phyloP scores from a whole-genome alignment of 2,329 filamentous ascomycete genomes.

The Microsporum audouinii region DNA sequence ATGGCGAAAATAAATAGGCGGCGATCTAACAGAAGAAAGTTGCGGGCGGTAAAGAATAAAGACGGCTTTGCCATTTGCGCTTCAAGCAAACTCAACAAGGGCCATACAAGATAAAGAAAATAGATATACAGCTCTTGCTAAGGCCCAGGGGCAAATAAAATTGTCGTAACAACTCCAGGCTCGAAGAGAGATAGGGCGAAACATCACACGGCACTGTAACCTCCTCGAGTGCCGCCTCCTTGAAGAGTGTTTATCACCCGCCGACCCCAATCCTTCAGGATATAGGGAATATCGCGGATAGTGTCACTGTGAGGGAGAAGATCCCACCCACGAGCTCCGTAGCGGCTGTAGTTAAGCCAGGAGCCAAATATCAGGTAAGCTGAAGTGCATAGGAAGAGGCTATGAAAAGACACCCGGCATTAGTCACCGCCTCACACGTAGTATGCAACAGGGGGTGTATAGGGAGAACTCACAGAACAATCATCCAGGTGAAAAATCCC shows the following conservation, averaged over 20 bases:
- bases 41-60: neutral
- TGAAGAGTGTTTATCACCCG: slow-evolving; percentile 73
- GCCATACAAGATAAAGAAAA: neutral
- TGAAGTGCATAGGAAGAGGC: slow-evolving; percentile 71
- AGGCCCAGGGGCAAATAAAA: neutral
- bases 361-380: slow-evolving; percentile 94
- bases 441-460: slow-evolving; percentile 1
- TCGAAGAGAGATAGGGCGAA: neutral
- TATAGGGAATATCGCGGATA: slow-evolving; percentile 81
- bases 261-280: slow-evolving; percentile 77
- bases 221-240: slow-evolving; percentile 70
- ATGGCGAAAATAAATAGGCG: neutral
- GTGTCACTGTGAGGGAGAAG: slow-evolving; percentile 85
- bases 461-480: slow-evolving; percentile 61
- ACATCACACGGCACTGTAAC: slow-evolving; percentile 79
- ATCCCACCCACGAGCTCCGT: slow-evolving; percentile 90
- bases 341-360: slow-evolving; percentile 98
- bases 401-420: slow-evolving; percentile 27
- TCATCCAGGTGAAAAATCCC: slow-evolving; percentile 97
- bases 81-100: neutral
- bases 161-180: neutral
- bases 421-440: neutral
- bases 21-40: neutral
- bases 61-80: neutral
- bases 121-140: neutral